Base-by-base conservation (phyloP, 2,329 filamentous ascomycete genomes). In the Fusarium armeniacum region DNA sequence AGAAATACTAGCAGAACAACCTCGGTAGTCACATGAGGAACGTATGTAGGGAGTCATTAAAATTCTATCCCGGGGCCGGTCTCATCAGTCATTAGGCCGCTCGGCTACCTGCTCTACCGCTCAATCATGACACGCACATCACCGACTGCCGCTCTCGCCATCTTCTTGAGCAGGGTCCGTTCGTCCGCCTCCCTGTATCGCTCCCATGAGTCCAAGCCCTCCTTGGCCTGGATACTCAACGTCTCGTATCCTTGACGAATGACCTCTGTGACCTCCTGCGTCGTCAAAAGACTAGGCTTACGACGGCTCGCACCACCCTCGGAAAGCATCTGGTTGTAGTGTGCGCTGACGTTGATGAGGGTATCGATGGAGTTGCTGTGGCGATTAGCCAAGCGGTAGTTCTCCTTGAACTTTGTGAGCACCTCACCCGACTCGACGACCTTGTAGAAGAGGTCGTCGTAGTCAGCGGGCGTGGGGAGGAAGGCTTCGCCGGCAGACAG, bases 401-500 rank as follows among this genome's bases (percentile, higher is more conserved):
- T 90, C 67, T 94, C 89, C 41, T 93, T 89, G 81, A 98, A 97
- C 76, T 93, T 93, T 33, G 86, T 83, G 24, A 98, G 86, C 15
- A 93, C 87, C 50, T 97, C 93, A 13, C 94, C 93, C 3, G 91
- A 92, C 80, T 99, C 96, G 28, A 98, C 94, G 3, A 98, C 87
- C 81, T 99, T 99, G 87, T 99, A 99, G 82, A 99, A 98, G 0
- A 99, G 85, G 76, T 99, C 96, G 75, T 99, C 96, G 79, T 98
- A 98, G 3, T 93, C 90, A 20, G 92, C 88, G 1, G 94, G 90
- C 32, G 92, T 93, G 0, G 95, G 96, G 10, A 99, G 85, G 80
- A 99, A 98, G 4, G 92, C 90, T 78, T 98, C 96, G 9, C 96
- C 96, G 3, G 90, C 89, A 3, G 93, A 96, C 10, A 99, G 85